phyloP scores from a whole-genome alignment of 768 basidiomycete species.

The Mycena rosella region DNA sequence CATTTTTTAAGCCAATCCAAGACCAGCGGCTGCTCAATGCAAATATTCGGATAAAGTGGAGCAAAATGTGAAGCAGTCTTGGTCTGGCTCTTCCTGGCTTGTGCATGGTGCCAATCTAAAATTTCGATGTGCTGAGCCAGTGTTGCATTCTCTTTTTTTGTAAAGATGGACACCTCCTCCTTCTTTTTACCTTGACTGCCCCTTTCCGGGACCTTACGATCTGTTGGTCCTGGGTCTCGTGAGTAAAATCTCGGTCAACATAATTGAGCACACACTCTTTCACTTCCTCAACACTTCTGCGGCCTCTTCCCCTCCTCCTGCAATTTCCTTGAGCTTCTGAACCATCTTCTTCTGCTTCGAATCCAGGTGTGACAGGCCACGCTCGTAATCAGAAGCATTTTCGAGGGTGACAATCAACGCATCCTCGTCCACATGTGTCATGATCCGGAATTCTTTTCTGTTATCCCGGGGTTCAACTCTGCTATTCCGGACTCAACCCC shows the following conservation, averaged over 20 bases:
- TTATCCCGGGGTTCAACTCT: no score
- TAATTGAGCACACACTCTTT: no score
- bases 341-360: constrained; percentile 1
- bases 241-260: no score
- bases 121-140: constrained; percentile 44
- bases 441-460: no score
- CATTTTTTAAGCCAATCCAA: constrained; percentile 47
- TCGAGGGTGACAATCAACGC: neutral
- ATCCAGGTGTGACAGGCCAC: neutral
- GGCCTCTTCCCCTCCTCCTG: neutral
- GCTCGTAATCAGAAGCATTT: neutral
- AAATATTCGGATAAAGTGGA: constrained; percentile 43
- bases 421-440: no score
- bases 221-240: no score
- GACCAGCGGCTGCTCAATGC: constrained; percentile 43
- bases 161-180: constrained; percentile 5
- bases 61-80: constrained; percentile 42
- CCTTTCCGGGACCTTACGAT: no score
- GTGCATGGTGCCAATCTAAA: constrained; percentile 44
- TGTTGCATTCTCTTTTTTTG: constrained; percentile 41
- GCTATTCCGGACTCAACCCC: no score
- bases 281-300: no score
- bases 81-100: constrained; percentile 39
- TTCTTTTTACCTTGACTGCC: no score
- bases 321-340: neutral